Evolutionary conservation across 176 grass and related monocot species (phyloP).

Genomic region (Secale cereale): DNA sequence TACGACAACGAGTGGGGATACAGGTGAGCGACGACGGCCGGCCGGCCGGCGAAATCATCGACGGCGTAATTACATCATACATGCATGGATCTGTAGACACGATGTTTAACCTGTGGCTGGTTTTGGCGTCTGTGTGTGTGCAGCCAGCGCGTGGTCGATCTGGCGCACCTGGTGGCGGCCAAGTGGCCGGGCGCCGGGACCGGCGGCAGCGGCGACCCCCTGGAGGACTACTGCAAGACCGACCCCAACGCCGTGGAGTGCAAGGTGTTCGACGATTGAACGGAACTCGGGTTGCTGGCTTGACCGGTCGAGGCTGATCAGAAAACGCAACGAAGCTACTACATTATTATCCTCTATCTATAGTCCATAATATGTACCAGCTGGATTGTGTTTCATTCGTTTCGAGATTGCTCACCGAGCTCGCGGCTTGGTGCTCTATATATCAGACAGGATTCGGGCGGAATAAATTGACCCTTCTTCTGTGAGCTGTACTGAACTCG

Average conservation of each 20-base stretch:
- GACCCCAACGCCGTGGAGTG: constrained; percentile 83
- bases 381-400: background rate
- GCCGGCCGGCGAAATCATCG: background rate
- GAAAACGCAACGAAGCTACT: background rate
- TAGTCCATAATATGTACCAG: background rate
- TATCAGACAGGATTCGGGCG: background rate
- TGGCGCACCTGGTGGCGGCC: constrained; percentile 86
- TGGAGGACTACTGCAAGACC: constrained; percentile 92
- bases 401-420: background rate
- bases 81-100: background rate
- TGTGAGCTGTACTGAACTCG: background rate
- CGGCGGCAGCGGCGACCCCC: constrained; percentile 69
- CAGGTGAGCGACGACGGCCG: constrained; percentile 46
- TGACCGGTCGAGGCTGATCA: background rate
- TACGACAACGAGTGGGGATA: constrained; percentile 99
- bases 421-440: background rate
- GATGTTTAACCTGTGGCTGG: background rate
- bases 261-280: constrained; percentile 77
- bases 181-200: constrained; percentile 62
- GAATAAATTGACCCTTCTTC: background rate
- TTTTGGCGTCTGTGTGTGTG: background rate
- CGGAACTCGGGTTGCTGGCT: background rate
- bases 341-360: background rate
- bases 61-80: background rate
- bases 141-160: constrained; percentile 93